A percentile compares a stretch with the other conserved stretches of the same genome.
Evolutionary conservation across 2,329 filamentous ascomycete genomes (phyloP).

Genomic region (Nigrospora osmanthi): DNA sequence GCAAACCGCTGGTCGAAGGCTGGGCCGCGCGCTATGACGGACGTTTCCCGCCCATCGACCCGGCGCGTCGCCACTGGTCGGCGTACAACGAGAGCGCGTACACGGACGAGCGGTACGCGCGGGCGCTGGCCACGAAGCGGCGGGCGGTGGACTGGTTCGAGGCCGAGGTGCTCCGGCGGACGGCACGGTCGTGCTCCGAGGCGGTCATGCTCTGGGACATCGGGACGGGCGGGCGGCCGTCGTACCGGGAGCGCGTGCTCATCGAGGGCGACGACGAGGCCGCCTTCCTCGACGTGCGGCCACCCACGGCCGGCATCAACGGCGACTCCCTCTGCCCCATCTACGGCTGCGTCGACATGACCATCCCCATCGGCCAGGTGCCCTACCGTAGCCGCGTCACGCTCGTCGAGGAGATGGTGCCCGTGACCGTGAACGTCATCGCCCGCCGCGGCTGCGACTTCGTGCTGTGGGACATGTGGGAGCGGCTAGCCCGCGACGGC

Average conservation of each 20-base stretch:
- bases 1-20: too few species aligned
- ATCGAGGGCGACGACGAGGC: slow-evolving; percentile 20
- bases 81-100: too few species aligned
- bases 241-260: slow-evolving; percentile 26
- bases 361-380: slow-evolving; percentile 33
- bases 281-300: slow-evolving; percentile 13
- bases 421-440: slow-evolving; percentile 31
- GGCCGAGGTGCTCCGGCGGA: slow-evolving; percentile 23
- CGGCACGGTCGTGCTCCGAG: slow-evolving; percentile 28
- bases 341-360: slow-evolving; percentile 29
- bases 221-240: slow-evolving; percentile 30
- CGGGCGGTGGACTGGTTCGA: slow-evolving; percentile 28
- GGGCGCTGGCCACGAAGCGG: slow-evolving; percentile 16
- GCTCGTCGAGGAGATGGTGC: slow-evolving; percentile 28
- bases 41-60: too few species aligned
- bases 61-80: too few species aligned
- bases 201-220: slow-evolving; percentile 31
- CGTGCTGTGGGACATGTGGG: too few species aligned
- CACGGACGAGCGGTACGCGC: too few species aligned
- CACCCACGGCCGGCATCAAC: slow-evolving; percentile 14
- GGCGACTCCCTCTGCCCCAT: slow-evolving; percentile 25
- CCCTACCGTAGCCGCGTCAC: slow-evolving; percentile 28
- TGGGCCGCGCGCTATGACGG: too few species aligned
- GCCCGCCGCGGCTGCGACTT: slow-evolving; percentile 9
- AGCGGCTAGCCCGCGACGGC: too few species aligned